Base-by-base conservation (phyloP, 306 rosid species). In the Myrica gale region DNA sequence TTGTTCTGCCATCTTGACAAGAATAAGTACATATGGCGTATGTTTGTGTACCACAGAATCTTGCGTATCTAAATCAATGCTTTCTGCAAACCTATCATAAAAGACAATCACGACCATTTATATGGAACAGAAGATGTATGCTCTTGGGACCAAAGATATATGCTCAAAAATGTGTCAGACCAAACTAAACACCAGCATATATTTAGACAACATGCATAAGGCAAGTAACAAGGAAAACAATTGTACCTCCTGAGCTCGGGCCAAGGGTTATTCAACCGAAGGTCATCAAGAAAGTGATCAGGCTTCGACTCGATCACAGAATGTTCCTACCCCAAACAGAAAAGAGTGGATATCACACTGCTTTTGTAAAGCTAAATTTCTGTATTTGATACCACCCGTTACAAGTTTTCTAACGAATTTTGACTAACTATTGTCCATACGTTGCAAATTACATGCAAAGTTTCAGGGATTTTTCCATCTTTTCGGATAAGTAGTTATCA, bases 221-320 rank as follows among this genome's bases (percentile, higher is more conserved):
- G 69, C 21, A 11, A 19, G 74, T 63, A 58, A 69, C 54, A 70
- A 32, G n/a, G 55, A n/a, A 71, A 48, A 75, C 76, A 54, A 39
- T 52, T 48, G 42, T 78, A 95, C 99, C 96, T 88, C 87, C 76
- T 84, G 68, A 95, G 96, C 89, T 95, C 97, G 58, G 92, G 92
- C 99, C 99, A 95, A 63, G 99, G 97, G 81, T 90, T 95, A 88
- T 95, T 90, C 79, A 95, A 87, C 63, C 99, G 96, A 68, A 95
- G 97, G 82, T 92, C 99, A 79, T 95, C 97, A 81, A 95, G 83
- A 83, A 92, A 95, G 89, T 95, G 99, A 39, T 92, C 99, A 63
- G 99, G 99, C 86, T 95, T 95, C 68, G 99, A 89, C 84, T 95
- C 99, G 66, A 95, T 81, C 71, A 92, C 93, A 13, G 97, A 87